phyloP scores from a whole-genome alignment of 192 early-diverging fungal genomes.

The Kappamyces sp. region DNA sequence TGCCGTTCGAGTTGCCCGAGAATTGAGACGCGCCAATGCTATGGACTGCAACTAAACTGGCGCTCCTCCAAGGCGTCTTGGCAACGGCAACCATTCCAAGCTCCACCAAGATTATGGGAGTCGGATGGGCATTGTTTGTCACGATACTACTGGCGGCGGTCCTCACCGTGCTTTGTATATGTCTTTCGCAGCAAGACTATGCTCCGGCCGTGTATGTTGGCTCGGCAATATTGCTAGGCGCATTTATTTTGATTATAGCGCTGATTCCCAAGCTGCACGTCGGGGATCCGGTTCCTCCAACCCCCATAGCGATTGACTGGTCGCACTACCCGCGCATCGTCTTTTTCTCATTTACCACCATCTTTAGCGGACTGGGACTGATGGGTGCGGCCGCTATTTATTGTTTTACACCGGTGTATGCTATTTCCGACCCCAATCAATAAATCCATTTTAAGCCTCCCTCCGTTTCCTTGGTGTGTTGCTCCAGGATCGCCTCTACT shows the following conservation, averaged over 20 bases:
- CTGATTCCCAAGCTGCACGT: slow-evolving; percentile 21
- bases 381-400: slow-evolving; percentile 9
- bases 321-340: slow-evolving; percentile 20
- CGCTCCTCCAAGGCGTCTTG: background rate
- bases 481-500: slow-evolving; percentile 32
- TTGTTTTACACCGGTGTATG: slow-evolving; percentile 20
- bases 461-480: slow-evolving; percentile 15
- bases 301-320: slow-evolving; percentile 16
- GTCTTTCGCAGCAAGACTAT: slow-evolving; percentile 13
- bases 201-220: slow-evolving; percentile 22
- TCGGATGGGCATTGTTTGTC: slow-evolving; percentile 28
- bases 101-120: slow-evolving; percentile 23
- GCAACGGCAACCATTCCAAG: slow-evolving; percentile 13
- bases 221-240: slow-evolving; percentile 13
- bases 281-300: slow-evolving; percentile 9
- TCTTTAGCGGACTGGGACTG: slow-evolving; percentile 3
- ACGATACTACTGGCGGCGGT: slow-evolving; percentile 9
- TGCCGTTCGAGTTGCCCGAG: background rate
- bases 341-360: slow-evolving; percentile 10
- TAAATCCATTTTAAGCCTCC: slow-evolving; percentile 13
- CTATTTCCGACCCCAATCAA: slow-evolving; percentile 10
- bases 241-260: slow-evolving; percentile 20
- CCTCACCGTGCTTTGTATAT: slow-evolving; percentile 6
- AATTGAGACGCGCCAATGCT: background rate
- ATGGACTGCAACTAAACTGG: background rate